A percentile compares a stretch with the other conserved stretches of the same genome.
Conservation (phyloP, 306 rosid genomes). For the Gastrolobium villosum region DNA sequence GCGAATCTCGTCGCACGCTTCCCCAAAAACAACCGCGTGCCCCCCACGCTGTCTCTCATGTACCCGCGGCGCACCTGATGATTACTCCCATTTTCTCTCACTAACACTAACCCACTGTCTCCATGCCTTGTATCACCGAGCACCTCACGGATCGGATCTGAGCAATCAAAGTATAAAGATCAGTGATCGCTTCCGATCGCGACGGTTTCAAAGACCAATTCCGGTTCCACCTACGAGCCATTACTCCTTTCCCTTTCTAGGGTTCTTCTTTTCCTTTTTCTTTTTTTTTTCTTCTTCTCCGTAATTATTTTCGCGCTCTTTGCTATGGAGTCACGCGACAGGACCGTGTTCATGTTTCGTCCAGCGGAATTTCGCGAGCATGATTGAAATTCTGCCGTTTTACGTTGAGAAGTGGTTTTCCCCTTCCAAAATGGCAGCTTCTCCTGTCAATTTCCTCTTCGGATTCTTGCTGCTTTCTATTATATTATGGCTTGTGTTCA, state of each 20-base stretch:
- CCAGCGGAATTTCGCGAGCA: constrained; percentile 54
- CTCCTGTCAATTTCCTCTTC: constrained; percentile 87
- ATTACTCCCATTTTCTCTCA: constrained; percentile 19
- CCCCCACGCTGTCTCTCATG: constrained; percentile 1
- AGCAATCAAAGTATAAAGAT: constrained; percentile 24
- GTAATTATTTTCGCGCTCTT: not conserved
- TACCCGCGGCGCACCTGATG: constrained; percentile 54
- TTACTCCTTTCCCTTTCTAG: constrained; percentile 47
- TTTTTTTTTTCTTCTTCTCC: not conserved
- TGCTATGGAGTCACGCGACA: constrained; percentile 55
- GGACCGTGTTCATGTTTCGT: constrained; percentile 45
- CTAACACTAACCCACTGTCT: constrained; percentile 28
- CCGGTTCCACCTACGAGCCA: constrained; percentile 24
- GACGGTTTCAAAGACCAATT: constrained; percentile 55
- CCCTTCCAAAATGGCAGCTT: constrained; percentile 74
- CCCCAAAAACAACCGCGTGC: constrained; percentile 9
- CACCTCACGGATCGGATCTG: constrained; percentile 86
- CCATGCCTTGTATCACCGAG: constrained; percentile 54
- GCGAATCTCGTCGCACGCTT: constrained; percentile 43
- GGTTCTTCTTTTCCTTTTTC: constrained; percentile 53
- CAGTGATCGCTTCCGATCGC: constrained; percentile 61
- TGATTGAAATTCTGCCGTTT: constrained; percentile 52
- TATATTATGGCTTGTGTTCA: constrained; percentile 83
- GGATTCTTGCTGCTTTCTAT: constrained; percentile 79
- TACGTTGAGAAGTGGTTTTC: not conserved